Conservation (phyloP, 2,329 filamentous ascomycete species). For the Stemphylium lycopersici region DNA sequence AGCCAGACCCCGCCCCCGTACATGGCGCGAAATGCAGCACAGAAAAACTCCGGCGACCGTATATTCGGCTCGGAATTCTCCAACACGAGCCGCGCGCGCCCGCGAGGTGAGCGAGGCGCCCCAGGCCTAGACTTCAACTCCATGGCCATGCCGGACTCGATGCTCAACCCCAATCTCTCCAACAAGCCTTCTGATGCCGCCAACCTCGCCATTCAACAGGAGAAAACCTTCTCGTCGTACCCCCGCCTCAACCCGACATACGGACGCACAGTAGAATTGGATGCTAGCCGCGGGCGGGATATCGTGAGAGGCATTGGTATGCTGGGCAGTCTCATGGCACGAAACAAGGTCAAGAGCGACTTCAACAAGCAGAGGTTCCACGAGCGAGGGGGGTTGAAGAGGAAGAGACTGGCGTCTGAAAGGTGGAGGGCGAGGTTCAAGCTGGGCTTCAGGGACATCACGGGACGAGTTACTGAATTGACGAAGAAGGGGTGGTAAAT, state of each 20-base stretch:
- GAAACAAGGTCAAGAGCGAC: slow-evolving; percentile 66
- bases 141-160: slow-evolving; percentile 23
- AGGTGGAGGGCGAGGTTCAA: slow-evolving; percentile 74
- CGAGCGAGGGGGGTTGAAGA: slow-evolving; percentile 76
- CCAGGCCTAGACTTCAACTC: slow-evolving; percentile 22
- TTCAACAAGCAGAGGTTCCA: slow-evolving; percentile 69
- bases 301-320: slow-evolving; percentile 55
- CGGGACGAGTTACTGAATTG: slow-evolving; percentile 70
- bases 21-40: neutral
- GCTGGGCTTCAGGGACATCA: slow-evolving; percentile 68
- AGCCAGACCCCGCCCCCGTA: slow-evolving; percentile 4
- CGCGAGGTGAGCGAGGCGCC: slow-evolving; percentile 1
- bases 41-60: slow-evolving; percentile 4
- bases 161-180: slow-evolving; percentile 21
- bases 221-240: slow-evolving; percentile 31
- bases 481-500: slow-evolving; percentile 79
- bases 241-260: slow-evolving; percentile 48
- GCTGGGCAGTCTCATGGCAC: slow-evolving; percentile 50
- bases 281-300: slow-evolving; percentile 48
- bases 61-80: slow-evolving; percentile 30
- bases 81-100: neutral
- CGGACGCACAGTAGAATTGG: slow-evolving; percentile 51
- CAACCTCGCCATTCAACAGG: slow-evolving; percentile 23
- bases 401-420: slow-evolving; percentile 74
- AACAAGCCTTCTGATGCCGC: slow-evolving; percentile 26